Evolutionary conservation across 2,329 filamentous ascomycete species (phyloP).

Genomic region (Cladophialophora psammophila): DNA sequence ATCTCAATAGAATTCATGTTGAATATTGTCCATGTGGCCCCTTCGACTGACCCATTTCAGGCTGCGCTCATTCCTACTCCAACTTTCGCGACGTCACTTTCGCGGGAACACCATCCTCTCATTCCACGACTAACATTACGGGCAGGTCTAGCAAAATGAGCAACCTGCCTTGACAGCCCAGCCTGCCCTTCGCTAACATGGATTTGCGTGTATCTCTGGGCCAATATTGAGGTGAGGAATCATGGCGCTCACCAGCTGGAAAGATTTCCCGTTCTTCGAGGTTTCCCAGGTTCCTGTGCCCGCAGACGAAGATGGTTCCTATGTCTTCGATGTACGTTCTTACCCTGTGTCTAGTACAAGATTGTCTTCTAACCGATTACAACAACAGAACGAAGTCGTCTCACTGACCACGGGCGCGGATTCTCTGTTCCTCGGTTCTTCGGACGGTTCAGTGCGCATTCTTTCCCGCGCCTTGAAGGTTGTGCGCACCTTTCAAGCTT

Average conservation of each 20-base stretch:
- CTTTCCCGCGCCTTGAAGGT: constrained; percentile 88
- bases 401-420: constrained; percentile 86
- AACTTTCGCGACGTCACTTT: constrained; percentile 8
- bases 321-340: constrained; percentile 76
- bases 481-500: constrained; percentile 83
- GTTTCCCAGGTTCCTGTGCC: constrained; percentile 81
- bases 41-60: neutral
- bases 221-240: constrained; percentile 19
- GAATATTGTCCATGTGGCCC: neutral
- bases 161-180: neutral
- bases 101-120: neutral
- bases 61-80: constrained; percentile 8
- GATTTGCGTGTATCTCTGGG: neutral
- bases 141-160: neutral
- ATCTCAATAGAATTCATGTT: neutral
- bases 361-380: constrained; percentile 19
- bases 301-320: constrained; percentile 76
- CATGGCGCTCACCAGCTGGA: constrained; percentile 72
- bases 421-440: constrained; percentile 85
- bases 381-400: constrained; percentile 69
- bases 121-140: neutral
- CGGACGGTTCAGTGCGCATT: constrained; percentile 86
- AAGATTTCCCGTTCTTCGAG: constrained; percentile 99
- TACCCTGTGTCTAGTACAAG: constrained; percentile 24
- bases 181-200: neutral